Evolutionary conservation across 257 asterid genomes (phyloP), one percentile per base, ranked within the genome.

Genomic region (Ophiorrhiza pumila): DNA sequence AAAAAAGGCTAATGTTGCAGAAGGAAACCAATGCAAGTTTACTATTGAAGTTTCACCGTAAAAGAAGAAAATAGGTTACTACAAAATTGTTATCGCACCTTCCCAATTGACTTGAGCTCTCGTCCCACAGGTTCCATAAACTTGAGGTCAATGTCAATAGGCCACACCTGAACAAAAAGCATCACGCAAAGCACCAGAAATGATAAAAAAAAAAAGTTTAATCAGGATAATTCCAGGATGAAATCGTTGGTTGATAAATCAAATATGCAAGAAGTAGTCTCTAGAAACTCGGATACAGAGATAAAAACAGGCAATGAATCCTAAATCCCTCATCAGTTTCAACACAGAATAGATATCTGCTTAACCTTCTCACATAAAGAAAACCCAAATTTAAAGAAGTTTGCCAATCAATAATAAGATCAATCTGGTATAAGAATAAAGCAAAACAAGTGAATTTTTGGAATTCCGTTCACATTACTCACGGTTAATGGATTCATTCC

Each of bases 41-140:
- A 88, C 97, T 85, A 81, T 87, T 78, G 96, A 93, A 75, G 83
- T 77, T n/a, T 56, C 82, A 59, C 82, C 50, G 12, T 18, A 52
- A 37, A 31, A 22, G 23, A 52, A 14, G 59, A 72, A 15, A 14
- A 49, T 50, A 34, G 5, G 53, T 31, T 29, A 75, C 29, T 25
- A 22, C 23, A 42, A 32, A 4, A 23, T 56, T 49, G 76, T 73
- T 68, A 78, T 75, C 59, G 79, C 29, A 90, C 99, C 88, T 83
- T 89, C 79, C 97, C 98, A 71, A 90, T 76, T 57, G 85, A 59
- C 83, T 86, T 84, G 75, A 95, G 96, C 85, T 95, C 92, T 62
- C 95, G 88, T 1, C 91, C 98, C 59, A 95, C 89, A 10, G 99
- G 99, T 85, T 92, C 94, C 87, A 92, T 84, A 75, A 95, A 95